Evolutionary conservation across 352 stramenopile genomes (phyloP).

Genomic region (Globisporangium nagaii): DNA sequence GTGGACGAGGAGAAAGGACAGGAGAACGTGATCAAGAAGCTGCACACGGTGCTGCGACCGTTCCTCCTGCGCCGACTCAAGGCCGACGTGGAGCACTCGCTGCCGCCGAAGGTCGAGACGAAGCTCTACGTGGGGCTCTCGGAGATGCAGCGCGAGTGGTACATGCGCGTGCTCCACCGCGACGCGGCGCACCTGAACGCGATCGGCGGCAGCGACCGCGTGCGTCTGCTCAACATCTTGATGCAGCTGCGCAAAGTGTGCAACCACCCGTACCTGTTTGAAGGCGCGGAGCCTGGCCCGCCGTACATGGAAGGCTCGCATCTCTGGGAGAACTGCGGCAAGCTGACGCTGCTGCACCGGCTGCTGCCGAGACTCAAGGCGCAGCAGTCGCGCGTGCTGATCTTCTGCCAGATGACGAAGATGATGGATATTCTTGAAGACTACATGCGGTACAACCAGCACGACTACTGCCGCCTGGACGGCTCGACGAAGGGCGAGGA

Average conservation of each 20-base stretch:
- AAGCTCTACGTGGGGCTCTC: constrained; percentile 98
- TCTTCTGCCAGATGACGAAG: constrained; percentile 99
- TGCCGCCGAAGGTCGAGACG: constrained; percentile 98
- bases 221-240: constrained; percentile 96
- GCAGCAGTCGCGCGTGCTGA: constrained; percentile 92
- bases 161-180: constrained; percentile 96
- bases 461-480: constrained; percentile 85
- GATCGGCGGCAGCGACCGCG: constrained; percentile 93
- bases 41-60: constrained; percentile 96
- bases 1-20: constrained; percentile 94
- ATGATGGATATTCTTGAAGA: constrained; percentile 99
- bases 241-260: constrained; percentile 99
- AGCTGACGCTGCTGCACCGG: constrained; percentile 96
- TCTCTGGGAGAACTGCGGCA: constrained; percentile 98
- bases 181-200: constrained; percentile 96
- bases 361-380: constrained; percentile 84
- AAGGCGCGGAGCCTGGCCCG: constrained; percentile 95
- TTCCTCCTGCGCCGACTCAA: constrained; percentile 99
- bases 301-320: constrained; percentile 96
- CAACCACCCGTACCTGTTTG: constrained; percentile 99
- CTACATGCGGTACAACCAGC: constrained; percentile 91
- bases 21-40: constrained; percentile 97
- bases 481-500: constrained; percentile 84
- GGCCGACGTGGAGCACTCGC: constrained; percentile 94
- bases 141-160: constrained; percentile 97